Conservation (phyloP, 2,329 filamentous ascomycete genomes). For the Paracoccidioides brasiliensis region DNA sequence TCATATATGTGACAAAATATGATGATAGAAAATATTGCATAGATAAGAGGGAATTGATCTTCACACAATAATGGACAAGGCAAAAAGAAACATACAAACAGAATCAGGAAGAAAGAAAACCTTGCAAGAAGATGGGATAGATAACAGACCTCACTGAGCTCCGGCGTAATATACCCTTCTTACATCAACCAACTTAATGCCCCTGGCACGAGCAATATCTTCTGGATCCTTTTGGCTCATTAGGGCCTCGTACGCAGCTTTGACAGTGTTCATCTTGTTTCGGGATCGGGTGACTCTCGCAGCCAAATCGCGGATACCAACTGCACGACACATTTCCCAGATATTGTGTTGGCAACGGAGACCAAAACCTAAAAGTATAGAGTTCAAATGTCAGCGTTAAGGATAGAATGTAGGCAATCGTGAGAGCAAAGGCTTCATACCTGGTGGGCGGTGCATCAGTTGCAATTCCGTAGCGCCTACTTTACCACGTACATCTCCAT, state of each 20-base stretch:
- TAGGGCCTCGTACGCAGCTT: constrained; percentile 74
- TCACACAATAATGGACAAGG: background rate
- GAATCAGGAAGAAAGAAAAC: constrained; percentile 10
- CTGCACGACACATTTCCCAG: constrained; percentile 83
- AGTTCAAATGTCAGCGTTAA: background rate
- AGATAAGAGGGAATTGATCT: background rate
- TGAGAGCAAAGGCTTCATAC: constrained; percentile 41
- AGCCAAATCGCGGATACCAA: constrained; percentile 75
- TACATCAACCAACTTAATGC: constrained; percentile 92
- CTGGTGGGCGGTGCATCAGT: constrained; percentile 71
- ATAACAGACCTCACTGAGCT: constrained; percentile 15
- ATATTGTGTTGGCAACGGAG: constrained; percentile 83
- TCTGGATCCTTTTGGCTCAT: constrained; percentile 76
- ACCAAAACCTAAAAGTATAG: constrained; percentile 59
- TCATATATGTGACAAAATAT: background rate
- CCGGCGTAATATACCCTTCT: constrained; percentile 95
- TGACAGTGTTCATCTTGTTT: constrained; percentile 97
- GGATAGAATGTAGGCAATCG: background rate
- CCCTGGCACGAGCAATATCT: constrained; percentile 73
- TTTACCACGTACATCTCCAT: constrained; percentile 70
- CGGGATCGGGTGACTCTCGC: constrained; percentile 71
- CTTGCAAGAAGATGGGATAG: constrained; percentile 10
- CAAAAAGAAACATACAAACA: constrained; percentile 1
- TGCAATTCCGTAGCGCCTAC: constrained; percentile 76
- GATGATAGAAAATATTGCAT: background rate